Conservation (phyloP, 805 yeast genomes). For the Wickerhamomyces silvicola region DNA sequence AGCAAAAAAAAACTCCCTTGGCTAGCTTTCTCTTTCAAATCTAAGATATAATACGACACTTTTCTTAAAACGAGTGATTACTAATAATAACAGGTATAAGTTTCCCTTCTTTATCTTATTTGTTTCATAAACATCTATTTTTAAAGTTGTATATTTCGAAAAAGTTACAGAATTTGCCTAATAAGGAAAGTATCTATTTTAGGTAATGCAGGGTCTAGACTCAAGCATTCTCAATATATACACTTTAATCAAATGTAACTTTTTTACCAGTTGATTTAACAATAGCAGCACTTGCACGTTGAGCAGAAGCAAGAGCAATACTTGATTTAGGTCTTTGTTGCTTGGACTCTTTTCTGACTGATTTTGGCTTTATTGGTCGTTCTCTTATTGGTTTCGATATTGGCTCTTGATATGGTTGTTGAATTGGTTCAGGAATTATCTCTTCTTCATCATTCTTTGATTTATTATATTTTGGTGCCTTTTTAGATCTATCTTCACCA, state of each 20-base stretch:
- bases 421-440: slow-evolving; percentile 12
- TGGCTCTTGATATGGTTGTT: slow-evolving; percentile 4
- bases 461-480: slow-evolving; percentile 28
- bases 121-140: too few species aligned
- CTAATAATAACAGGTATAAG: too few species aligned
- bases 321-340: slow-evolving; percentile 49
- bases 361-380: slow-evolving; percentile 8
- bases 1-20: too few species aligned
- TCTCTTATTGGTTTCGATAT: slow-evolving; percentile 21
- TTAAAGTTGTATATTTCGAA: too few species aligned
- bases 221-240: not conserved
- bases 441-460: slow-evolving; percentile 18
- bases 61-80: too few species aligned
- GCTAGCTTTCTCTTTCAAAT: too few species aligned
- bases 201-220: too few species aligned
- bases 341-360: slow-evolving; percentile 6
- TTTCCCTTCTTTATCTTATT: too few species aligned
- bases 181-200: too few species aligned
- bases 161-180: too few species aligned
- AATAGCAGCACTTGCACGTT: slow-evolving; percentile 82
- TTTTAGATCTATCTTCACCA: slow-evolving; percentile 91
- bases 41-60: too few species aligned
- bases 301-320: slow-evolving; percentile 81
- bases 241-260: slow-evolving; percentile 27
- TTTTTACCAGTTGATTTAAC: slow-evolving; percentile 90